Evolutionary conservation across 2,329 filamentous ascomycete species (phyloP).

Genomic region (Pestalotiopsis sp.): DNA sequence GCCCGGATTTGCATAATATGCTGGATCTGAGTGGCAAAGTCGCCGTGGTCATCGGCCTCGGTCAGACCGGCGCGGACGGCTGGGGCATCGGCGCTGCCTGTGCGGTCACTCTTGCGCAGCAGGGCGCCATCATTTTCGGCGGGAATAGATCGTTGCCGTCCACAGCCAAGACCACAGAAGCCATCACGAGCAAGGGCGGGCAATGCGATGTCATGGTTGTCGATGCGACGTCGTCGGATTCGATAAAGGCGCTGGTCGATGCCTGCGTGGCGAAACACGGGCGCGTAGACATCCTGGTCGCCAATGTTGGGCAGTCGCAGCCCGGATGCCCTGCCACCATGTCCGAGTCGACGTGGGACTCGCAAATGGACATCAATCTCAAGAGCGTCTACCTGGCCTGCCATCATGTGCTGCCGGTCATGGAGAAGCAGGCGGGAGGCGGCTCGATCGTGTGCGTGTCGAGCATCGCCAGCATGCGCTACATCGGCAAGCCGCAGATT

Average conservation of each 20-base stretch:
- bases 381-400: slow-evolving; percentile 57
- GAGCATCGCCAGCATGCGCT: slow-evolving; percentile 54
- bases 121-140: slow-evolving; percentile 53
- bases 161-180: slow-evolving; percentile 36
- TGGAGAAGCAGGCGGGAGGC: slow-evolving; percentile 48
- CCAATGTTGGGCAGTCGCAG: slow-evolving; percentile 62
- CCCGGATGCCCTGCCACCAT: slow-evolving; percentile 52
- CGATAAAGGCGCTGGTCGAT: slow-evolving; percentile 55
- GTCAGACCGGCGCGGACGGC: slow-evolving; percentile 43
- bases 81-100: slow-evolving; percentile 56
- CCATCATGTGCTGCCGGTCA: slow-evolving; percentile 55
- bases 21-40: slow-evolving; percentile 44
- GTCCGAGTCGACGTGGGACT: slow-evolving; percentile 51
- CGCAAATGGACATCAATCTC: slow-evolving; percentile 56
- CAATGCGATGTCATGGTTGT: slow-evolving; percentile 42
- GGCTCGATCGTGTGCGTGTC: slow-evolving; percentile 50
- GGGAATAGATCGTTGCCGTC: slow-evolving; percentile 47
- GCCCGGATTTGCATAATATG: not conserved
- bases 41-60: slow-evolving; percentile 47
- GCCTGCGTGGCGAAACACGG: slow-evolving; percentile 54
- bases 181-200: slow-evolving; percentile 29
- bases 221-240: slow-evolving; percentile 54
- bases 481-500: slow-evolving; percentile 51
- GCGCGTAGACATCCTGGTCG: slow-evolving; percentile 61
- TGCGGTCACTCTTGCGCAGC: slow-evolving; percentile 47